Percentiles rank a stretch among this genome's conserved stretches.
Conservation (phyloP, 805 yeast species). For the Blastobotrys mokoenaii region DNA sequence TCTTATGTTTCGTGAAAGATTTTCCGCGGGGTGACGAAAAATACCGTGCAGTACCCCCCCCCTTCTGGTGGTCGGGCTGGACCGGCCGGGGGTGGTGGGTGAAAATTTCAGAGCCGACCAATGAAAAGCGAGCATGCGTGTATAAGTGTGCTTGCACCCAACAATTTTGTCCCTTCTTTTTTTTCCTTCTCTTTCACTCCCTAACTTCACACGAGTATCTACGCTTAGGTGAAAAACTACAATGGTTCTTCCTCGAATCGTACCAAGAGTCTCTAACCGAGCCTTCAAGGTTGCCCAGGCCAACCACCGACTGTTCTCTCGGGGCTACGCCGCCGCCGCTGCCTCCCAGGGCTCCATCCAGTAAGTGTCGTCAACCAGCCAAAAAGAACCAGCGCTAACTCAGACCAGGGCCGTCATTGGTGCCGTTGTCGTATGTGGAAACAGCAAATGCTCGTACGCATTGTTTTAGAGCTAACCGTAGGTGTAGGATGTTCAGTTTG, state of each 20-base stretch:
- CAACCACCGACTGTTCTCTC: slow-evolving; percentile 52
- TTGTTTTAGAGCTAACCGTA: slow-evolving; percentile 8
- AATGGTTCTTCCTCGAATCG: slow-evolving; percentile 46
- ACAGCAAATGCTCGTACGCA: not conserved
- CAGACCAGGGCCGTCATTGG: slow-evolving; percentile 82
- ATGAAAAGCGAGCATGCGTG: no score
- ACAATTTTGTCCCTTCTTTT: not conserved
- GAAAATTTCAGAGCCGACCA: no score
- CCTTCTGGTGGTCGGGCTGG: no score
- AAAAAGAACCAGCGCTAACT: slow-evolving; percentile 5
- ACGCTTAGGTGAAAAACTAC: slow-evolving; percentile 38
- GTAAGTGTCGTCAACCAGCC: slow-evolving; percentile 41
- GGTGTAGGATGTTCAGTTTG: slow-evolving; percentile 77
- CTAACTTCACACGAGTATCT: not conserved
- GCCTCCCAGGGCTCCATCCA: slow-evolving; percentile 68
- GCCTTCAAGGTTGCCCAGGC: slow-evolving; percentile 87
- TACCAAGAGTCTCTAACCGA: slow-evolving; percentile 53
- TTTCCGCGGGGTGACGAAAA: no score
- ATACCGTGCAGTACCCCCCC: no score
- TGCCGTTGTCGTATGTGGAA: slow-evolving; percentile 74
- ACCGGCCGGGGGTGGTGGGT: no score
- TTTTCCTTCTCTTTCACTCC: not conserved
- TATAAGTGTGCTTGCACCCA: no score
- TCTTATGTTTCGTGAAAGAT: no score
- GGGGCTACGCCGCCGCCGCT: slow-evolving; percentile 74